Evolutionary conservation across 768 basidiomycete species (phyloP).

Genomic region (Boletales sp.): DNA sequence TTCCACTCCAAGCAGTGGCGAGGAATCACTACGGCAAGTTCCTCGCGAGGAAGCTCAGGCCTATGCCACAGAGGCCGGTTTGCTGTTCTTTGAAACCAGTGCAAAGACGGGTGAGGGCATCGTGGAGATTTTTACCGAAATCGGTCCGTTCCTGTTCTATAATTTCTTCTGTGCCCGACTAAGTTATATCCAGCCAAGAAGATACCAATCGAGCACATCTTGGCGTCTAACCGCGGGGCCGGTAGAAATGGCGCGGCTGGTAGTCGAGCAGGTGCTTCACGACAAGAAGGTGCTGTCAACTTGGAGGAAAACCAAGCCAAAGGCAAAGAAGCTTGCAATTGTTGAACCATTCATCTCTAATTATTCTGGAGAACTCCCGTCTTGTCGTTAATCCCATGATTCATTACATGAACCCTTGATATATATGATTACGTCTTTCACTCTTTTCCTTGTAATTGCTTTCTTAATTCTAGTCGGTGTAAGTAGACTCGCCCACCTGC

Average conservation of each 20-base stretch:
- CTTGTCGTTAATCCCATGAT: constrained; percentile 18
- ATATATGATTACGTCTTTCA: constrained; percentile 21
- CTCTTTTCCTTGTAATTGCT: constrained; percentile 26
- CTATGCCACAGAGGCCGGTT: constrained; percentile 90
- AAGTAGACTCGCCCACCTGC: neutral
- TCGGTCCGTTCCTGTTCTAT: constrained; percentile 54
- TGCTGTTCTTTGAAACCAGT: constrained; percentile 96
- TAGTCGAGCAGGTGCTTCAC: constrained; percentile 46
- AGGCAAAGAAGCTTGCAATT: constrained; percentile 77
- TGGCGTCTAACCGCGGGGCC: constrained; percentile 73
- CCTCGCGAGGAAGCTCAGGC: constrained; percentile 93
- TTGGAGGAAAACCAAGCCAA: constrained; percentile 65
- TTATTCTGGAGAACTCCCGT: constrained; percentile 15
- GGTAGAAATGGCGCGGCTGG: constrained; percentile 59
- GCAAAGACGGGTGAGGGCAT: constrained; percentile 97
- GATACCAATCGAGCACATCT: constrained; percentile 90
- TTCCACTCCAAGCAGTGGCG: constrained; percentile 45
- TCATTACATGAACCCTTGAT: constrained; percentile 18
- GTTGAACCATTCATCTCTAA: constrained; percentile 41
- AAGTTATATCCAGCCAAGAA: constrained; percentile 60
- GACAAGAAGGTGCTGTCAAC: constrained; percentile 58
- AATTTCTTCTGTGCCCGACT: neutral
- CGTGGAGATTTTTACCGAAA: constrained; percentile 96
- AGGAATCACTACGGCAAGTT: constrained; percentile 84
- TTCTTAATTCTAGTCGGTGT: constrained; percentile 21